Base-by-base conservation (phyloP, 169 alveolate genomes). In the Plasmodium berghei region DNA sequence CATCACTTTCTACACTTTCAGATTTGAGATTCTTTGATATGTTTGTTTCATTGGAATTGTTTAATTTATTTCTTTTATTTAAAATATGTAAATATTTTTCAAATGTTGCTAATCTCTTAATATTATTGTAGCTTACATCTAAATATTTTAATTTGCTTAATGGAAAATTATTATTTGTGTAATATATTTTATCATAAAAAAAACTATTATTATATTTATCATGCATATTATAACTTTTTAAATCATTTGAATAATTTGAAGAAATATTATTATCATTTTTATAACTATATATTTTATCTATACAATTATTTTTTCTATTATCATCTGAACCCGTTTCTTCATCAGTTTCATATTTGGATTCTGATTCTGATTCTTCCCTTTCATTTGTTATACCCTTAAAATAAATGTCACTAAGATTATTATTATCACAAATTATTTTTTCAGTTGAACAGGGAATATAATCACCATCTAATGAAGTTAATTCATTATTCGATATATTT, bases 91-190 rank as follows among this genome's bases (percentile, higher is more conserved):
- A 34, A 22, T 75, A 75, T 42, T 56, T 75, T 28, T 75, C 89
- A 63, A 75, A 75, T n/a, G 89, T 75, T 2, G 66, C 64, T 5
- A 75, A 42, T n/a, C 64, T 75, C 6, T 75, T 75, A 1, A 75
- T 75, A 18, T 61, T 75, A 45, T 75, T 75, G 49, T 46, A 75
- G 16, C 89, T 75, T n/a, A 75, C 89, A 63, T 75, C 89, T 24
- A 75, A 52, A 20, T 63, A 75, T 46, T 18, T 34, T 63, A 75
- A 26, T 16, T 42, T 75, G 55, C 64, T 75, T 6, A 75, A 56
- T 8, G 89, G 89, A 0, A 75, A 48, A 20, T 75, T 55, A 16
- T 22, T 63, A 28, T 75, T 75, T 18, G 89, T 75, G 28, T 75
- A 75, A n/a, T 49, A 45, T 16, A 26, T 24, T n/a, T 75, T 54